Base-by-base conservation (phyloP, 176 grass and related monocot species). In the Lolium rigidum region DNA sequence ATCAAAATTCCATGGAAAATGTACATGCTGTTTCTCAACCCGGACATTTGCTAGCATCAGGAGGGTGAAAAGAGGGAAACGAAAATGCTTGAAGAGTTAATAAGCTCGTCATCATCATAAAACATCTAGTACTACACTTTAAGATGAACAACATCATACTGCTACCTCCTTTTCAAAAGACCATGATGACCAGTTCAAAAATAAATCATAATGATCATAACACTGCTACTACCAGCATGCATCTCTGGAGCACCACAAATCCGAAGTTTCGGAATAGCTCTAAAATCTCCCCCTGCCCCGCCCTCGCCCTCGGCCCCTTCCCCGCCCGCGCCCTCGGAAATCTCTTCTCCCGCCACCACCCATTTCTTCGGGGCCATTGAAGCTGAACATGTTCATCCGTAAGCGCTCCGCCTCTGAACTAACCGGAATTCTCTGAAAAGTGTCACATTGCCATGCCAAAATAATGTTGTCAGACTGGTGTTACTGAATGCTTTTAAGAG, bases 311-410 rank as follows among this genome's bases (percentile, higher is more conserved):
- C 87, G 22, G 2, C 88, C 92, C 17, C 95, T 77, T 7, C 92
- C 92, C 18, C 86, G 74, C 5, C 91, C 91, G 2, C 72, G 63
- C 0, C 95, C 90, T 89, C 90, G 85, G 38, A 93, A 90, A 76
- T 93, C 84, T 77, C 78, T 79, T 66, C 86, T 84, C 11, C 82
- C 92, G 14, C 90, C 84, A 58, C 89, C 82, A 55, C 41, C 68
- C 24, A 76, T 82, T 84, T 98, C 90, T 60, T 89, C 90, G 3
- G 84, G 81, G 60, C 88, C 77, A 25, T 20, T 84, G 84, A 95
- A 98, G 86, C 85, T 98, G 86, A 98, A 95, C 90, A 94, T 95
- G 87, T 85, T 95, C 81, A 85, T 91, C 70, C 93, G 81, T 76
- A 95, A 63, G 41, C 76, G 76, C 76, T 96, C 90, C 21, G 92